Conservation (phyloP, 2,329 filamentous ascomycete species). For the Neopestalotiopsis rosae region DNA sequence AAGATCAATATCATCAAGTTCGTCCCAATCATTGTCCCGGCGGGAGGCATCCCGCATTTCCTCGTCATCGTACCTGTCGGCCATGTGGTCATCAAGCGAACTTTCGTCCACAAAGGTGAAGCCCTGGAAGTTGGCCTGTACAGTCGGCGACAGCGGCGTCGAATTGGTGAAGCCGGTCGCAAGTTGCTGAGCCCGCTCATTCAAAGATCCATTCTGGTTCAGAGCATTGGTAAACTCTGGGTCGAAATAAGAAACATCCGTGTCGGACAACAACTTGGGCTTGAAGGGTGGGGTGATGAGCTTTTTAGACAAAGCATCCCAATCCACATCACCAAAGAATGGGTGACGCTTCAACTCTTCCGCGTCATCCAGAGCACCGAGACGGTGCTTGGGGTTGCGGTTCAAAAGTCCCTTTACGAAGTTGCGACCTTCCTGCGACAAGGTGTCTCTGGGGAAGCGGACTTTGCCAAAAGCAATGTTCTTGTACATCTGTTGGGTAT, state of each 20-base stretch:
- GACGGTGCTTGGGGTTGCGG: slow-evolving; percentile 92
- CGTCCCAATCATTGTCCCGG: slow-evolving; percentile 63
- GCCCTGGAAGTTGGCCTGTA: slow-evolving; percentile 97
- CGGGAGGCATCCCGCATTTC: slow-evolving; percentile 62
- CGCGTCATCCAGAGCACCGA: slow-evolving; percentile 89
- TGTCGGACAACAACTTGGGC: slow-evolving; percentile 93
- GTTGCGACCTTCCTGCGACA: slow-evolving; percentile 93
- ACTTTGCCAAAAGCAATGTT: slow-evolving; percentile 99
- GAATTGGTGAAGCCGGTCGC: slow-evolving; percentile 86
- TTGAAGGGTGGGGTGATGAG: slow-evolving; percentile 96
- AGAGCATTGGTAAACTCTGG: slow-evolving; percentile 97
- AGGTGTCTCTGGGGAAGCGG: slow-evolving; percentile 89
- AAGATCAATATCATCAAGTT: slow-evolving; percentile 58
- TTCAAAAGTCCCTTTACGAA: slow-evolving; percentile 98
- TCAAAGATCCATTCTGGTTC: slow-evolving; percentile 84
- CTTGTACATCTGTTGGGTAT: slow-evolving; percentile 99
- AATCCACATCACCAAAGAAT: slow-evolving; percentile 95
- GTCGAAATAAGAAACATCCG: slow-evolving; percentile 97
- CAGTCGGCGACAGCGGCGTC: slow-evolving; percentile 90
- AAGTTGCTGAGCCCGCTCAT: slow-evolving; percentile 86
- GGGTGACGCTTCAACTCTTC: slow-evolving; percentile 92
- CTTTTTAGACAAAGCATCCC: slow-evolving; percentile 87
- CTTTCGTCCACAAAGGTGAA: slow-evolving; percentile 99
- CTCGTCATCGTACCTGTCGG: slow-evolving; percentile 56
- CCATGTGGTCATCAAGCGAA: slow-evolving; percentile 86